Base-by-base conservation (phyloP, 1,284 basidiomycete genomes). In the Cutaneotrichosporon sp. region DNA sequence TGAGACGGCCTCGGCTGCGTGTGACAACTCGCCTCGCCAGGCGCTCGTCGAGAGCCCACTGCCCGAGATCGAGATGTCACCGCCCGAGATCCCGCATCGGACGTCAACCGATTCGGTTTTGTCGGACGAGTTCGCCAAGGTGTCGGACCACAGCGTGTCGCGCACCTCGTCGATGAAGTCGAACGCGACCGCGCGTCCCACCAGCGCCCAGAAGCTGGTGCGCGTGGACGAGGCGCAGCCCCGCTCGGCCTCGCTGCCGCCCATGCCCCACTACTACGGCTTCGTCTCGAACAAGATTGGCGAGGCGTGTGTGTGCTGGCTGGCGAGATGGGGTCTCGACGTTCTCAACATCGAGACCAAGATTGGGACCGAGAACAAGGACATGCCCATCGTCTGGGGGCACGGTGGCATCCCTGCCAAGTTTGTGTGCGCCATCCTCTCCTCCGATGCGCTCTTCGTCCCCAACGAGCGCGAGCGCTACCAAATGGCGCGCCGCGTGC, bases 251-350 rank as follows among this genome's bases (percentile, higher is more conserved):
- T n/a, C 24, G 16, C 2, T 10, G 29, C 61, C 33, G 45, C 33
- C 14, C 11, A 34, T 57, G 72, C 76, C 62, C 4, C 88, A 86
- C 70, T 86, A 88, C 72, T 94, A 94, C 72, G 94, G 93, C 24
- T 83, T 86, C 24, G 83, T 91, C 5, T 90, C 90, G 0, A 87
- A 93, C 79, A 94, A 92, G 80, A 90, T 97, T 64, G 93, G 93
- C 27, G 92, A 95, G 78, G 89, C 91, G 0, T 89, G 89, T 67
- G 86, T 87, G 5, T 92, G 90, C 75, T 97, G 93, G 92, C 83
- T 95, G 13, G 84, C 88, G 0, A 84, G 91, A 38, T 97, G 93
- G 92, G 91, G 89, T 0, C 77, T 81, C 20, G 92, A 95, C 73
- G 83, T 95, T 60, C 83, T 95, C 47, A 74, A 77, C 13, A 83